Conservation (phyloP, 2,329 filamentous ascomycete species). For the Aspergillus felis region DNA sequence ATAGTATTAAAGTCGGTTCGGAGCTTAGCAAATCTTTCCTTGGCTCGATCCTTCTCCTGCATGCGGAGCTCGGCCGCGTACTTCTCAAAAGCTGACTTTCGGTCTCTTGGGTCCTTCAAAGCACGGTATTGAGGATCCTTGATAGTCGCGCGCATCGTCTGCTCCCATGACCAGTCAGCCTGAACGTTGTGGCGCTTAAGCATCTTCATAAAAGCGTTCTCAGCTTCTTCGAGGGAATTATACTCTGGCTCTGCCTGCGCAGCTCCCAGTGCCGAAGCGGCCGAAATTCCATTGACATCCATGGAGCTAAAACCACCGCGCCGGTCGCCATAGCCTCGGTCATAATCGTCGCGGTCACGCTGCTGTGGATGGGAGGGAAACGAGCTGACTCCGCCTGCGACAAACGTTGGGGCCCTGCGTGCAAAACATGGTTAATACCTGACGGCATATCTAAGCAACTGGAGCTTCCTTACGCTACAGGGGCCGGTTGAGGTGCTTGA, state of each 20-base stretch:
- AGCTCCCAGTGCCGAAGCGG: slow-evolving; percentile 34
- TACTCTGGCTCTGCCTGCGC: slow-evolving; percentile 68
- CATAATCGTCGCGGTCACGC: slow-evolving; percentile 48
- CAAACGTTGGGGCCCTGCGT: slow-evolving; percentile 50
- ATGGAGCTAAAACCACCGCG: slow-evolving; percentile 44
- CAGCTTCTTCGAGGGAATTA: slow-evolving; percentile 76
- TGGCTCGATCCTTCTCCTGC: slow-evolving; percentile 91
- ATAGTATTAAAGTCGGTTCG: slow-evolving; percentile 92
- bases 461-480: slow-evolving; percentile 42
- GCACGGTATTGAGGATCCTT: slow-evolving; percentile 91
- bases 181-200: slow-evolving; percentile 81
- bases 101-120: slow-evolving; percentile 86
- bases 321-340: slow-evolving; percentile 45
- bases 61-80: slow-evolving; percentile 85
- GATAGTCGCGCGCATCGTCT: slow-evolving; percentile 78
- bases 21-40: slow-evolving; percentile 87
- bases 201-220: slow-evolving; percentile 88
- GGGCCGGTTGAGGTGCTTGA: slow-evolving; percentile 40
- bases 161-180: slow-evolving; percentile 89
- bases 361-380: slow-evolving; percentile 38
- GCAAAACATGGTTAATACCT: slow-evolving; percentile 37
- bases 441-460: background rate
- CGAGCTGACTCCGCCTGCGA: slow-evolving; percentile 53
- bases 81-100: slow-evolving; percentile 89
- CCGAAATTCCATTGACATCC: slow-evolving; percentile 40